phyloP scores from a whole-genome alignment of 164 flowering plant species.

The Nelumbo lutea region DNA sequence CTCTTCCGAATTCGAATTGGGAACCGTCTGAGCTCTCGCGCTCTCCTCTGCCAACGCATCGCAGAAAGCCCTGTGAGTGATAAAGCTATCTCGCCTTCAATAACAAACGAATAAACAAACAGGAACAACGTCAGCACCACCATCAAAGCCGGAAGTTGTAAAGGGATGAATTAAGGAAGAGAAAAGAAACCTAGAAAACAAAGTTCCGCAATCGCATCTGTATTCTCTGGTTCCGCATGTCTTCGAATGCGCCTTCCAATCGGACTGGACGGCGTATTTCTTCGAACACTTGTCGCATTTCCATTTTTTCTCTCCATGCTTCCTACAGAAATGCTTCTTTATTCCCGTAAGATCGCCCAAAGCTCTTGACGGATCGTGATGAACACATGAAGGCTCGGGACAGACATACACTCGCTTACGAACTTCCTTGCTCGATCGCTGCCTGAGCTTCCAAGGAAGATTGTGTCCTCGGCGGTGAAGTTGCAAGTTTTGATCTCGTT shows the following conservation, averaged over 20 bases:
- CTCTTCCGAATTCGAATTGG: conserved; percentile 17
- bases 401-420: conserved; percentile 72
- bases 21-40: conserved; percentile 28
- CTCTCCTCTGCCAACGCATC: conserved; percentile 84
- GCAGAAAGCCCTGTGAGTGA: conserved; percentile 85
- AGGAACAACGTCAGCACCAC: background rate
- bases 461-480: conserved; percentile 75
- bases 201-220: conserved; percentile 83
- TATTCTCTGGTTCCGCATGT: conserved; percentile 83
- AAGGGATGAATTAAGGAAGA: background rate
- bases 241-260: conserved; percentile 92
- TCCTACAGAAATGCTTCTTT: conserved; percentile 77
- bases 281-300: conserved; percentile 88
- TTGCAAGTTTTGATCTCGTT: conserved; percentile 71
- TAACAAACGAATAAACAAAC: background rate
- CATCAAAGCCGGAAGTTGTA: background rate
- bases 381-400: conserved; percentile 73
- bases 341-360: conserved; percentile 86
- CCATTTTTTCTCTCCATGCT: conserved; percentile 93
- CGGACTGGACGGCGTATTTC: conserved; percentile 86
- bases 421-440: conserved; percentile 46
- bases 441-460: conserved; percentile 73
- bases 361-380: conserved; percentile 72
- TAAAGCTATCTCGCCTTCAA: conserved; percentile 77
- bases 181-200: conserved; percentile 64